Evolutionary conservation across 305 asterid genomes (phyloP).

Genomic region (Fraxinus floribunda): DNA sequence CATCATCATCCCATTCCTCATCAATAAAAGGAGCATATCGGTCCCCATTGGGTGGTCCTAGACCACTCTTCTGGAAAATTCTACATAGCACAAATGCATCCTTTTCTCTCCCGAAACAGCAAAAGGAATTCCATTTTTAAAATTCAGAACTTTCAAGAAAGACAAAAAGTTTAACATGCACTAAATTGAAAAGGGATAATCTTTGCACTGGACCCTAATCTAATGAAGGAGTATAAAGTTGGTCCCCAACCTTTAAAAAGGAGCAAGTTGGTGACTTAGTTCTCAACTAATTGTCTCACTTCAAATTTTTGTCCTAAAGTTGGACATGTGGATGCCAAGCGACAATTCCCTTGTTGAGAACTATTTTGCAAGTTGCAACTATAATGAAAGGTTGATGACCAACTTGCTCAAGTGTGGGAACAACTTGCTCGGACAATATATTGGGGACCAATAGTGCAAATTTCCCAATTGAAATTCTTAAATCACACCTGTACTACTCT

Average conservation of each 20-base stretch:
- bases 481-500: constrained; percentile 49
- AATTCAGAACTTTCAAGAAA: constrained; percentile 16
- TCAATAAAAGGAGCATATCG: constrained; percentile 93
- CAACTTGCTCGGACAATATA: neutral
- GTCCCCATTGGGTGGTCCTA: constrained; percentile 87
- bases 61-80: constrained; percentile 86
- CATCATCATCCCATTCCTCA: constrained; percentile 87
- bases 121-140: constrained; percentile 15
- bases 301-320: neutral
- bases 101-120: constrained; percentile 49
- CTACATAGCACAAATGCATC: constrained; percentile 93
- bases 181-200: neutral
- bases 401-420: neutral
- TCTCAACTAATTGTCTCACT: neutral
- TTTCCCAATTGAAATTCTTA: neutral
- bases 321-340: neutral
- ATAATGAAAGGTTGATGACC: neutral
- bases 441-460: neutral
- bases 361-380: neutral
- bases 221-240: neutral
- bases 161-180: neutral
- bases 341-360: neutral
- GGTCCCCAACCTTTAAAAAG: neutral
- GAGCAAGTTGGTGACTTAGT: neutral
- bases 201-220: neutral